A percentile compares a stretch with the other conserved stretches of the same genome.
Evolutionary conservation across 345 rosid species (phyloP).

Genomic region (Ceriops tagal): DNA sequence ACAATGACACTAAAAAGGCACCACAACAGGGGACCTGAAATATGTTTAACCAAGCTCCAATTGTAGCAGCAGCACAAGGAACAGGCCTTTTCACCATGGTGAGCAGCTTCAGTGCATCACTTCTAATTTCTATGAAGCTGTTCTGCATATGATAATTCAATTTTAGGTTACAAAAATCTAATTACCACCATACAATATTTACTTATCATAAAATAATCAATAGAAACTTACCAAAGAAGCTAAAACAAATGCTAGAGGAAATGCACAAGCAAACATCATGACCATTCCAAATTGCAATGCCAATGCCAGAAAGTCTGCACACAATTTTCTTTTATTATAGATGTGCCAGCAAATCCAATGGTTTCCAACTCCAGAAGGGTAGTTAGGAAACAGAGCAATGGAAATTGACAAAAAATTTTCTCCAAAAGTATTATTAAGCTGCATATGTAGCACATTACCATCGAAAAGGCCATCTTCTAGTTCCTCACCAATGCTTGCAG

Average conservation of each 20-base stretch:
- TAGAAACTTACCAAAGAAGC: slow-evolving; percentile 53
- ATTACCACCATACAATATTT: background rate
- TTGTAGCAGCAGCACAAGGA: slow-evolving; percentile 78
- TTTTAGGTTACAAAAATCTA: slow-evolving; percentile 8
- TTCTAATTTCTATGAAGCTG: slow-evolving; percentile 74
- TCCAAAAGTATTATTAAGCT: background rate
- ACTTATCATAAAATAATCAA: slow-evolving; percentile 9
- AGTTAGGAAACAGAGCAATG: background rate
- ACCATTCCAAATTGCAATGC: slow-evolving; percentile 93
- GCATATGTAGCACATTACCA: slow-evolving; percentile 42
- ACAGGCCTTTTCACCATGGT: slow-evolving; percentile 69
- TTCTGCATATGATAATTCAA: slow-evolving; percentile 42
- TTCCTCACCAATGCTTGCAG: slow-evolving; percentile 79
- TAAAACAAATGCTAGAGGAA: slow-evolving; percentile 78
- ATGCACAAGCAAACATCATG: slow-evolving; percentile 99
- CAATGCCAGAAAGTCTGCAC: slow-evolving; percentile 76
- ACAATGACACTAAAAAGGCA: no score
- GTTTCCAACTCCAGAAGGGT: background rate
- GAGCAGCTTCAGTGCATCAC: slow-evolving; percentile 79
- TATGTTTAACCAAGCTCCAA: slow-evolving; percentile 94
- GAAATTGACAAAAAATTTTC: background rate
- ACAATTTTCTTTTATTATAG: background rate
- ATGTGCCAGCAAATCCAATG: slow-evolving; percentile 5
- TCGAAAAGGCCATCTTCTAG: slow-evolving; percentile 93
- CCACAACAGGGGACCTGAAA: slow-evolving; percentile 58